Conservation (phyloP, 139 green algal species). For the Asterochloris sp. region DNA sequence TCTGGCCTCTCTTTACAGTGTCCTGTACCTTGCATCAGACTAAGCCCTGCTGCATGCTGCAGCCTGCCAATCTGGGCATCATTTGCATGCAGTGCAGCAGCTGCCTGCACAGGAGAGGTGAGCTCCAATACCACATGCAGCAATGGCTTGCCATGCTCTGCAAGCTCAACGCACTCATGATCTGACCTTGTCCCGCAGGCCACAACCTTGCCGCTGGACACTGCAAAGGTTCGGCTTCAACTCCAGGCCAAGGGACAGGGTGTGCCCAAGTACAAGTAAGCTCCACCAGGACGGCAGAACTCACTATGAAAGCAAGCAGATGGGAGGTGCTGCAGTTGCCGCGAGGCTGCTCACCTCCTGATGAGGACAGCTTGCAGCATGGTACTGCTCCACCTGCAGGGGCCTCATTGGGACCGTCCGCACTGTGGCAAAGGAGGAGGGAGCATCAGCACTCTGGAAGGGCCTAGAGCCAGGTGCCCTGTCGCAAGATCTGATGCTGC, state of each 20-base stretch:
- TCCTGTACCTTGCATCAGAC: no score
- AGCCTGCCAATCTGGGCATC: constrained; percentile 20
- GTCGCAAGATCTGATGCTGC: background rate
- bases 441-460: constrained; percentile 87
- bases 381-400: constrained; percentile 24
- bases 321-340: background rate
- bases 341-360: background rate
- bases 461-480: constrained; percentile 80
- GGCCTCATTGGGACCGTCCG: constrained; percentile 88
- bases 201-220: constrained; percentile 87
- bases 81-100: constrained; percentile 65
- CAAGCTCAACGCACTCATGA: background rate
- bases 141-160: no score
- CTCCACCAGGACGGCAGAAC: background rate
- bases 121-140: background rate
- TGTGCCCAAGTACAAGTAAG: constrained; percentile 62
- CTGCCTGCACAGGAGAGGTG: constrained; percentile 81
- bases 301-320: background rate
- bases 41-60: constrained; percentile 6
- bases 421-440: constrained; percentile 92
- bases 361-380: background rate
- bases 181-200: background rate
- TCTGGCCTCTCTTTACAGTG: no score
- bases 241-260: constrained; percentile 61
- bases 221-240: constrained; percentile 95